Evolutionary conservation across 352 stramenopile species (phyloP), one percentile per base, ranked within the genome.

Genomic region (Phytophthora fragariae): DNA sequence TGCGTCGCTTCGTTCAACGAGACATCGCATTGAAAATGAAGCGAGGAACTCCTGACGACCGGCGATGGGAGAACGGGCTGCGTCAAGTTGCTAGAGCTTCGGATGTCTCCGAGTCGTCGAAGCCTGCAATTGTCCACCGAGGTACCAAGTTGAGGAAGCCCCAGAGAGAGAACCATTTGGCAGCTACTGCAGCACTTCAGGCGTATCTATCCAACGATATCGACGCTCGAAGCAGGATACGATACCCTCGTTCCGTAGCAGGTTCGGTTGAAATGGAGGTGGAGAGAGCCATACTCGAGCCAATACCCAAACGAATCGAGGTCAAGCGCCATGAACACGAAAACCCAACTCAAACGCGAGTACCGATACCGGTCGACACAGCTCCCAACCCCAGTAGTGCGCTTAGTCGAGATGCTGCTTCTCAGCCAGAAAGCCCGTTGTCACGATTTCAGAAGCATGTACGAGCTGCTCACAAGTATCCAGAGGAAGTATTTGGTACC

Each of bases 391-490:
- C 31, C 7, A 14, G 14, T 33, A 9, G 11, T 47, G 44, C 19
- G 7, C 1, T 6, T 10, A 14, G 35, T 46, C 37, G 1, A 55
- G 21, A 54, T 12, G 29, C 0, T 35, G 21, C 10, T 27, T 37
- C 14, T 55, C 39, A 41, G 6, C 66, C 72, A 27, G 67, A 79
- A 44, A 88, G 80, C 14, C 82, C 82, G 5, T 57, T 88, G 19
- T 88, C 82, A 37, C 73, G 82, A 2, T 86, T 90, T 27, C 70
- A 77, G 21, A 80, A 69, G n/a, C 76, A 87, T 64, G 80, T 80
- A 66, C 37, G 75, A 49, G 2, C 8, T 66, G 47, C 5, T 53
- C 24, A 33, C 7, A 33, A 0, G 1, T 21, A 19, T 50, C n/a
- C n/a, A n/a, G n/a, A n/a, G n/a, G n/a, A n/a, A 0, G 0, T 19